phyloP scores from a whole-genome alignment of 768 basidiomycete genomes.

The Rhodocollybia butyracea region DNA sequence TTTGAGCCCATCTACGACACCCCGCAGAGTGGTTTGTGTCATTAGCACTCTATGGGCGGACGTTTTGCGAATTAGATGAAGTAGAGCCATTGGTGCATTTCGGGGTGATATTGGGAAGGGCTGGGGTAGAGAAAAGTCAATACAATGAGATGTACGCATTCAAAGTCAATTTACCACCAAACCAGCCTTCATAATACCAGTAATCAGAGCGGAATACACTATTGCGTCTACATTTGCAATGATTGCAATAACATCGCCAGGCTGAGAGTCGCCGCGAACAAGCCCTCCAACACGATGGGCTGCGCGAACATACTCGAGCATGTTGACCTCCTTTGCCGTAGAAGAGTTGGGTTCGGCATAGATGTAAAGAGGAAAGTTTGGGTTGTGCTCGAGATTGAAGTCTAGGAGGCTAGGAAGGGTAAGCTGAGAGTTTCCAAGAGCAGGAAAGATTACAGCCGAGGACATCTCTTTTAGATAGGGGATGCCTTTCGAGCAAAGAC shows the following conservation, averaged over 20 bases:
- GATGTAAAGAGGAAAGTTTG: constrained; percentile 25
- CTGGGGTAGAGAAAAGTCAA: constrained; percentile 13
- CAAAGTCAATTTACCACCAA: constrained; percentile 22
- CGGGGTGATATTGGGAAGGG: constrained; percentile 36
- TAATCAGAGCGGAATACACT: constrained; percentile 22
- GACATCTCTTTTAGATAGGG: too few relatives aligned
- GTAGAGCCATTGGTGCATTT: constrained; percentile 30
- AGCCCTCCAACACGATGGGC: constrained; percentile 25
- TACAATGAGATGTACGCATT: background rate
- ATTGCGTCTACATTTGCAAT: constrained; percentile 28
- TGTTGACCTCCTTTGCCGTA: constrained; percentile 16
- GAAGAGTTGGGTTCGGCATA: constrained; percentile 22
- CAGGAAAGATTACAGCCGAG: background rate
- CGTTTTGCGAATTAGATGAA: constrained; percentile 26
- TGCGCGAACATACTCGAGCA: constrained; percentile 25
- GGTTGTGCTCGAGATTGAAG: constrained; percentile 33
- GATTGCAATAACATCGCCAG: constrained; percentile 25
- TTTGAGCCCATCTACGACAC: constrained; percentile 19
- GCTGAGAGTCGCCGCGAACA: constrained; percentile 13
- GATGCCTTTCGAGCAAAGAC: too few relatives aligned
- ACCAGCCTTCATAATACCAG: constrained; percentile 25
- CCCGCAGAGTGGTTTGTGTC: constrained; percentile 20
- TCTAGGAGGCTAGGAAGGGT: constrained; percentile 29
- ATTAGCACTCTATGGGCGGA: constrained; percentile 28
- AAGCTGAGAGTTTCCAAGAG: constrained; percentile 7